Evolutionary conservation across 768 basidiomycete species (phyloP), one percentile per base, ranked within the genome.

Genomic region (Lentinula aciculospora): DNA sequence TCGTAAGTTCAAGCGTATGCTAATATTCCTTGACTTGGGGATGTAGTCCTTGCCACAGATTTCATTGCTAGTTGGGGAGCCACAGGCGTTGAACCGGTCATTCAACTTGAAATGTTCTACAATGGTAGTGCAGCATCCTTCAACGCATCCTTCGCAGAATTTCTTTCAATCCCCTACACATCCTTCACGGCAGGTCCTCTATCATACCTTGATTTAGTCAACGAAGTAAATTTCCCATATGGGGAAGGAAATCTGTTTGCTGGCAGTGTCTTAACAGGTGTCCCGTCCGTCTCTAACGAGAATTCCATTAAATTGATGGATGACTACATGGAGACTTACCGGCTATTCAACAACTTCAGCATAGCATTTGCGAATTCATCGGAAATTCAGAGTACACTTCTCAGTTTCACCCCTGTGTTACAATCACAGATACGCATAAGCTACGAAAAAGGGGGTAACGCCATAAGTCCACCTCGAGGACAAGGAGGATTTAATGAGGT

Each of bases 341-440:
- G 58, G 7, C 66, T 69, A 19, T 76, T 68, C 62, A 67, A 54
- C 27, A 64, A 71, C 37, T 71, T 72, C 50, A 67, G 68, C 2
- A 29, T 49, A 23, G 58, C 65, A 0, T 67, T 69, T 56, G 49
- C 49, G 4, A 13, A 27, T 29, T 50, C 55, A 25, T 61, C 63
- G 9, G 62, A 69, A 4, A 49, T 74, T 27, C 64, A 59, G 25
- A 63, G 57, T 4, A 68, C 68, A 3, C 65, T 71, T 0, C 63
- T 76, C 21, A 71, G 72, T 0, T 73, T 78, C 58, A 76, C 75
- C 1, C 73, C 75, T 0, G 68, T 78, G 13, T 66, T 65, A 2
- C 54, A 70, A 19, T 66, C 69, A 3, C 73, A 75, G 50, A 72
- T 75, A 45, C 57, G 65, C 17, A 69, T 67, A 12, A 72, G 74